phyloP scores from a whole-genome alignment of 176 grass and related monocot genomes.

The Sorghum bicolor region Sorghum_bicolor_NCBIv3 NC_012870.2:78380001-78380500 shows the following conservation, averaged over 20 bases:
- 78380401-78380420: conserved; percentile 64
- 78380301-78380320: background rate
- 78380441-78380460: conserved; percentile 6
- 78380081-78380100: too few relatives aligned
- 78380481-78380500: background rate
- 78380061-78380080: background rate
- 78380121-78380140: background rate
- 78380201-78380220: background rate
- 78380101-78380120: too few relatives aligned
- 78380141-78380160: background rate
- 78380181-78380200: background rate
- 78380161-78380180: background rate
- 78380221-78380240: background rate
- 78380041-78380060: background rate
- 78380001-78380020: background rate
- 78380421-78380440: conserved; percentile 75
- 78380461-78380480: background rate
- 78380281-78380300: background rate
- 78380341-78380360: background rate
- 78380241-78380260: background rate
- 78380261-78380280: background rate
- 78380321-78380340: background rate
- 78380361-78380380: conserved; percentile 6
- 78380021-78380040: background rate
- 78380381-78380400: conserved; percentile 59